Conservation (phyloP, 495 filamentous ascomycete genomes). For the Ascobolus immersus region DNA sequence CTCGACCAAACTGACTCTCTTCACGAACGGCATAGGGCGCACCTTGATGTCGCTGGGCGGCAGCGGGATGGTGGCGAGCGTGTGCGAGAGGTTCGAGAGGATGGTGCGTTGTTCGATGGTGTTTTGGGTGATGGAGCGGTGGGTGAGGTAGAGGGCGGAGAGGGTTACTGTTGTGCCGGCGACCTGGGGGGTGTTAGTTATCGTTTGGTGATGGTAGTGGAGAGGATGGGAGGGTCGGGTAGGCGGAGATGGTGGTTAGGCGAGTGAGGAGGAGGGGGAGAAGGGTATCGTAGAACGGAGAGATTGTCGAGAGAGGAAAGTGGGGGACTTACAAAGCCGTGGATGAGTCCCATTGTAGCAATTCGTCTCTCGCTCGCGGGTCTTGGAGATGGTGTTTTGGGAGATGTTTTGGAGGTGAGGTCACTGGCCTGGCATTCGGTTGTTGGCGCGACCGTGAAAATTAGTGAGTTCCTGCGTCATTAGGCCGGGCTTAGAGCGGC, state of each 20-base stretch:
- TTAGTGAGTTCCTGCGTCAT: too few relatives aligned
- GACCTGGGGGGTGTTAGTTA: constrained; percentile 24
- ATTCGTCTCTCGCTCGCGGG: too few relatives aligned
- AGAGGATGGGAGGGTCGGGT: constrained; percentile 2
- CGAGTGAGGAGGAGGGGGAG: too few relatives aligned
- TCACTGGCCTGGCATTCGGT: too few relatives aligned
- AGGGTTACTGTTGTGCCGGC: constrained; percentile 71
- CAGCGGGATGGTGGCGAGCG: constrained; percentile 23
- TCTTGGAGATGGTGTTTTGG: too few relatives aligned
- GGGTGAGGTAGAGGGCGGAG: constrained; percentile 54
- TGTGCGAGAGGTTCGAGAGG: constrained; percentile 30
- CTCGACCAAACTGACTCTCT: constrained; percentile 30
- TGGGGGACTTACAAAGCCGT: too few relatives aligned
- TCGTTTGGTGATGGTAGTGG: constrained; percentile 7
- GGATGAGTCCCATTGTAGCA: too few relatives aligned
- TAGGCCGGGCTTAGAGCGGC: too few relatives aligned
- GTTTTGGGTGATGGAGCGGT: constrained; percentile 35
- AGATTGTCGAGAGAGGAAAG: too few relatives aligned
- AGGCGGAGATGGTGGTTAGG: constrained; percentile 10
- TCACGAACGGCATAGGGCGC: constrained; percentile 19
- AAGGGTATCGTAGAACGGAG: too few relatives aligned
- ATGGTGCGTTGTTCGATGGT: constrained; percentile 45
- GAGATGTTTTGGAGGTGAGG: too few relatives aligned
- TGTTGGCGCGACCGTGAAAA: too few relatives aligned
- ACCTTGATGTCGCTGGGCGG: constrained; percentile 17